Percentiles rank a stretch among this genome's conserved stretches.
These are phyloP conservation scores for Schizothecium vesticola DNA, from an alignment of 495 filamentous ascomycete species.

Conservation along the genomic window DNA sequence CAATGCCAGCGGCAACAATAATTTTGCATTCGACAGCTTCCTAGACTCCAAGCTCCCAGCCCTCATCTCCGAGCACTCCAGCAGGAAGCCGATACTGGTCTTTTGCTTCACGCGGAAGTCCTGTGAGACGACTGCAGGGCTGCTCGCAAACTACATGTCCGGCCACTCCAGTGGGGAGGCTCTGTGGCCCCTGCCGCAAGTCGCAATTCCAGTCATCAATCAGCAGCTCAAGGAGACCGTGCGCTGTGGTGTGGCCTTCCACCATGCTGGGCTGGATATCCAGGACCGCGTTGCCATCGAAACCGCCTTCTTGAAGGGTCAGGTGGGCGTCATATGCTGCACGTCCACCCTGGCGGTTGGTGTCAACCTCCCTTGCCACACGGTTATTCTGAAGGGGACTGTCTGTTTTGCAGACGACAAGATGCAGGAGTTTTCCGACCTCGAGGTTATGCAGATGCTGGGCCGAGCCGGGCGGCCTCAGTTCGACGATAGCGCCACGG, in stretches of 20 bases:
- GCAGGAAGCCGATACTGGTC: slow-evolving; percentile 81
- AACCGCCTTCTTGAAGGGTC: slow-evolving; percentile 64
- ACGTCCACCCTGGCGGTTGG: slow-evolving; percentile 93
- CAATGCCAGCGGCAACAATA: slow-evolving; percentile 54
- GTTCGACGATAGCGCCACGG: slow-evolving; percentile 79
- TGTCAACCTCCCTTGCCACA: slow-evolving; percentile 87
- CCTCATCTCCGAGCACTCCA: slow-evolving; percentile 70
- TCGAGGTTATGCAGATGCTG: slow-evolving; percentile 98
- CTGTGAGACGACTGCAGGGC: slow-evolving; percentile 66
- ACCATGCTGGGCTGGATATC: slow-evolving; percentile 80
- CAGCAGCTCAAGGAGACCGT: slow-evolving; percentile 62
- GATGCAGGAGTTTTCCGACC: slow-evolving; percentile 74
- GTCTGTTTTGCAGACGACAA: slow-evolving; percentile 60
- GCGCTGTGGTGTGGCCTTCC: slow-evolving; percentile 76
- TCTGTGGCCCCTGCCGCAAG: slow-evolving; percentile 62
- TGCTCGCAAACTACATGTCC: slow-evolving; percentile 64
- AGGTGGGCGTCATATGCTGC: slow-evolving; percentile 86
- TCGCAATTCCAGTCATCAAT: slow-evolving; percentile 46
- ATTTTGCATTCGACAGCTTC: slow-evolving; percentile 80
- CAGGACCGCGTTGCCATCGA: slow-evolving; percentile 69
- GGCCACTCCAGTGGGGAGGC: slow-evolving; percentile 50
- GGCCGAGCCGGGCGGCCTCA: slow-evolving; percentile 90
- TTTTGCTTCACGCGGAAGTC: slow-evolving; percentile 88
- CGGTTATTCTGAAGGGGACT: slow-evolving; percentile 91
- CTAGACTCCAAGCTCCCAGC: slow-evolving; percentile 69